These are phyloP conservation scores for Fusarium poae DNA, from an alignment of 2,329 filamentous ascomycete genomes.

Conservation along the genomic window DNA sequence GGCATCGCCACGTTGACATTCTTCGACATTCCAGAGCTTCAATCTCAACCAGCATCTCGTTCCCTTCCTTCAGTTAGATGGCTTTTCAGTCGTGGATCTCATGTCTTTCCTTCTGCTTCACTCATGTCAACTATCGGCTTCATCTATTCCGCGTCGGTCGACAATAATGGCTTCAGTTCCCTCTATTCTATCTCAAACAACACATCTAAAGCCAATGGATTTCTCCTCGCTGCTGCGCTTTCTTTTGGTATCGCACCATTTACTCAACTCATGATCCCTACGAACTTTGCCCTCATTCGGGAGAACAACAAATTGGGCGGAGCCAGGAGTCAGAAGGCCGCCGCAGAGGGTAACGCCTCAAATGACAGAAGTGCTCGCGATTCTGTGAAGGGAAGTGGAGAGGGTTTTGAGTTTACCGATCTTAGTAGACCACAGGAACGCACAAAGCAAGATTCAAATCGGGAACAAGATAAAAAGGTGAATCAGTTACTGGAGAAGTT, in stretches of 20 bases:
- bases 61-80: background rate
- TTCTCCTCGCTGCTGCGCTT: constrained; percentile 1
- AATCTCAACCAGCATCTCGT: constrained; percentile 10
- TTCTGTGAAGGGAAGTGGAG: constrained; percentile 1
- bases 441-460: accelerated
- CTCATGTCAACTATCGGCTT: background rate
- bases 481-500: constrained; percentile 3
- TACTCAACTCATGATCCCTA: constrained; percentile 17
- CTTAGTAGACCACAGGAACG: background rate
- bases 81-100: constrained; percentile 6
- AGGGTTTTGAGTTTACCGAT: background rate
- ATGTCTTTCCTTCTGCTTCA: background rate
- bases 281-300: constrained; percentile 6
- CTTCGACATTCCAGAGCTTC: constrained; percentile 21
- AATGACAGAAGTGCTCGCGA: constrained; percentile 6
- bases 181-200: background rate
- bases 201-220: background rate
- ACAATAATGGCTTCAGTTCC: accelerated
- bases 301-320: background rate
- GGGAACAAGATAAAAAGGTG: background rate
- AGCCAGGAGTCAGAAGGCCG: background rate
- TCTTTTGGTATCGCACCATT: constrained; percentile 12
- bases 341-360: background rate
- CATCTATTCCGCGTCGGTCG: background rate
- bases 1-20: constrained; percentile 11